phyloP scores from a whole-genome alignment of 2,329 filamentous ascomycete species.

The Penicillium polonicum region DNA sequence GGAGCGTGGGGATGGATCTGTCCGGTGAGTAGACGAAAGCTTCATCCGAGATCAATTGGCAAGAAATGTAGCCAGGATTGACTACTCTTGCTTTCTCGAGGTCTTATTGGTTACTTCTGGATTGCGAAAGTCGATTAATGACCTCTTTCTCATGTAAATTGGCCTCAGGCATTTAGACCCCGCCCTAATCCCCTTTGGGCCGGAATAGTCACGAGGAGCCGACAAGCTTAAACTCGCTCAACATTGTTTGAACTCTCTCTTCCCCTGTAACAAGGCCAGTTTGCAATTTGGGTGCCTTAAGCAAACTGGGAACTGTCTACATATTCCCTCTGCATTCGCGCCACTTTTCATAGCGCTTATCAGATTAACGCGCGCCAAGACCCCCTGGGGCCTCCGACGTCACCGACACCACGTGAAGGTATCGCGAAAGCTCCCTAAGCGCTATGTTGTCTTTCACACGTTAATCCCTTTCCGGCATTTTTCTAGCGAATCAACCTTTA shows the following conservation, averaged over 20 bases:
- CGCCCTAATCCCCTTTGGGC: constrained; percentile 21
- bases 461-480: background rate
- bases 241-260: background rate
- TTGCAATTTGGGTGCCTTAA: background rate
- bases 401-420: constrained; percentile 16
- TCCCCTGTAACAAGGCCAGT: background rate
- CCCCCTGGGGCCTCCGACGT: constrained; percentile 22
- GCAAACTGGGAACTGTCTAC: background rate
- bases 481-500: background rate
- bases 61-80: background rate
- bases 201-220: constrained; percentile 13
- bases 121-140: background rate
- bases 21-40: constrained; percentile 17
- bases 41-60: constrained; percentile 18
- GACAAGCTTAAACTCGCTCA: constrained; percentile 8
- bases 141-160: background rate
- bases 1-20: constrained; percentile 19
- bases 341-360: constrained; percentile 5
- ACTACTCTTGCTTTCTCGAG: background rate
- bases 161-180: constrained; percentile 8
- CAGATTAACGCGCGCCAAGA: constrained; percentile 16
- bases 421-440: constrained; percentile 6
- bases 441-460: background rate
- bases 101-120: background rate
- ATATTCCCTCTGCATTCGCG: background rate